Base-by-base conservation (phyloP, 1,284 basidiomycete genomes). In the Hymenochaete sp. region DNA sequence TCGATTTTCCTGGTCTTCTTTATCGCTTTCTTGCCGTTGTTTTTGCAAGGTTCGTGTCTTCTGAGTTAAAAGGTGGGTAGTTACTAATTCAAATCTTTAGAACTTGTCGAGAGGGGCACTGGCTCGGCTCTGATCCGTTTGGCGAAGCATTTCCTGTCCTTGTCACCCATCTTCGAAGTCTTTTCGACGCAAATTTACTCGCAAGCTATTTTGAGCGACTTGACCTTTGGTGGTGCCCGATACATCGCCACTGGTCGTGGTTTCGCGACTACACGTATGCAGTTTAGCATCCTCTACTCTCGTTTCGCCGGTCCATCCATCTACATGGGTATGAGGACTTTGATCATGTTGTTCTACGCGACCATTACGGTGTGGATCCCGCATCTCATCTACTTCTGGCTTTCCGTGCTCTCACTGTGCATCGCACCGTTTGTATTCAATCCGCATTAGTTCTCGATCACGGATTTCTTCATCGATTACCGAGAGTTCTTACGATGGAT, bases 131-230 rank as follows among this genome's bases (percentile, higher is more conserved):
- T 96, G 40, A 75, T 95, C 42, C 92, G 93, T 57, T 77, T 97
- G 14, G 85, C 75, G 54, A 96, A 95, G 63, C 93, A 97, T 65
- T 95, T 97, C 74, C 64, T 93, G 54, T 97, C 93, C 31, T 70
- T 95, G 44, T 93, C 93, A 43, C 93, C 93, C 16, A 75, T 97
- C 47, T 97, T 97, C 65, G 93, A 97, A 64, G 92, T 97, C 47
- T 97, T 97, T 70, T 93, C 89, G 45, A 97, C 93, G 0, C 93
- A 96, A 65, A 95, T 97, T 57, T 93, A 96, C 67, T 90, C 90
- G 52, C 88, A 97, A 63, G 86, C 93, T 52, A 91, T 97, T 59
- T 70, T 95, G 57, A 95, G 84, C 67, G 93, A 97, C 67, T 68
- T 97, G 71, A 87, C 87, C 0, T 97, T 93, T 57, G 93, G 93